Evolutionary conservation across 1,284 basidiomycete species (phyloP).

Genomic region (Meira nashicola): DNA sequence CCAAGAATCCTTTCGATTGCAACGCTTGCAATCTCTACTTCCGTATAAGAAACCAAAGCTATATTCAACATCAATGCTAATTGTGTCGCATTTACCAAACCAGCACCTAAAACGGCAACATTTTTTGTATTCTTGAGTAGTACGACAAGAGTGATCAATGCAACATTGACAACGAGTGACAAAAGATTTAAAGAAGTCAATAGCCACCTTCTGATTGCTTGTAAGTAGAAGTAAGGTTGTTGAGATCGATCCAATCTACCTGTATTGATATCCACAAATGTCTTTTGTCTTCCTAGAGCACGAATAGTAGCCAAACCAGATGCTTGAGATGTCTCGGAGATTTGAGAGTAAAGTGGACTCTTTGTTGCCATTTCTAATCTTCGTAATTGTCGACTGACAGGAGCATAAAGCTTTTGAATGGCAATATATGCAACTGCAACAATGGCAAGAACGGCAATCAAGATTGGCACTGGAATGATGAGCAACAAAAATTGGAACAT

Average conservation of each 20-base stretch:
- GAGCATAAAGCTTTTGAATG: constrained; percentile 32
- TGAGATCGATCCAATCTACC: constrained; percentile 24
- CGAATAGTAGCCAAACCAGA: constrained; percentile 34
- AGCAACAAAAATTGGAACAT: constrained; percentile 16
- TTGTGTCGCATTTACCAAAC: constrained; percentile 41
- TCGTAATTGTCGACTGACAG: constrained; percentile 31
- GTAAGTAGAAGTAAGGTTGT: constrained; percentile 29
- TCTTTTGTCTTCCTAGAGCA: constrained; percentile 22
- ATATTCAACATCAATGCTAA: constrained; percentile 27
- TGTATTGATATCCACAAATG: constrained; percentile 23
- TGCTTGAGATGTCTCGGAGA: constrained; percentile 28
- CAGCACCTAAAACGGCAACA: constrained; percentile 47
- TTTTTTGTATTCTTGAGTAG: constrained; percentile 24
- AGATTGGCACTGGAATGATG: constrained; percentile 30
- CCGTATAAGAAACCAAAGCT: constrained; percentile 40
- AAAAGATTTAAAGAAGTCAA: constrained; percentile 30
- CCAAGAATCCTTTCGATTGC: constrained; percentile 51
- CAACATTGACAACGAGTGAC: constrained; percentile 26
- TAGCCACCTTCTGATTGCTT: constrained; percentile 36
- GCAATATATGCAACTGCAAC: constrained; percentile 15
- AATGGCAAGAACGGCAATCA: constrained; percentile 15
- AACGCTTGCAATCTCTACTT: constrained; percentile 52
- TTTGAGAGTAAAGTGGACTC: constrained; percentile 30
- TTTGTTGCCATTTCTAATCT: constrained; percentile 34
- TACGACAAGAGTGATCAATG: constrained; percentile 31